These are phyloP conservation scores for Suillus ampliporus DNA, from an alignment of 768 basidiomycete genomes.

Conservation along the genomic window DNA sequence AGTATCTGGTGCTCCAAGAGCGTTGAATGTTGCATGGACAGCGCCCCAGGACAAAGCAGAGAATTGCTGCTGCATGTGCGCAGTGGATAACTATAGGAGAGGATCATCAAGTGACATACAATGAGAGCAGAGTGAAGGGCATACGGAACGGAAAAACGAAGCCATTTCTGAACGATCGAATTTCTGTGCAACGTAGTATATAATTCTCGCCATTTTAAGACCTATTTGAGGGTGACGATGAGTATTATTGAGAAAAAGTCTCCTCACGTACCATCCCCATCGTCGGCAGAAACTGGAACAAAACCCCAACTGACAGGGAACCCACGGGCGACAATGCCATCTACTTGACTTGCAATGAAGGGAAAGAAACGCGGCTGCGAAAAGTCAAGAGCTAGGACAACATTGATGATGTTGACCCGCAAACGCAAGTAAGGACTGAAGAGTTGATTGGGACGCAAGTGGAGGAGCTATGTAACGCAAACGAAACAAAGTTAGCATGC, in stretches of 20 bases:
- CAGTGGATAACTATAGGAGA: constrained; percentile 43
- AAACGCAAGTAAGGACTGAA: constrained; percentile 80
- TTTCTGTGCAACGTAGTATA: constrained; percentile 67
- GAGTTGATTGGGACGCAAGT: constrained; percentile 50
- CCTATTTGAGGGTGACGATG: constrained; percentile 41
- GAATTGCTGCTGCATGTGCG: constrained; percentile 37
- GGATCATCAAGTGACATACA: constrained; percentile 8
- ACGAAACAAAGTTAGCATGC: constrained; percentile 11
- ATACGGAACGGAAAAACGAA: constrained; percentile 31
- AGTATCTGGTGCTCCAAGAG: constrained; percentile 40
- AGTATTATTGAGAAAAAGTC: not conserved
- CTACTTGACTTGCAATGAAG: constrained; percentile 68
- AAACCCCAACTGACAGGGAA: constrained; percentile 87
- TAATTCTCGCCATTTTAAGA: constrained; percentile 70
- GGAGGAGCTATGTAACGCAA: constrained; percentile 30
- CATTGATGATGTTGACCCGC: constrained; percentile 81
- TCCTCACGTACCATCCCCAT: constrained; percentile 43
- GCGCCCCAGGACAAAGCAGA: constrained; percentile 49
- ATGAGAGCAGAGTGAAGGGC: constrained; percentile 1
- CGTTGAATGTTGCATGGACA: constrained; percentile 46
- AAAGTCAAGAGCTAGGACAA: constrained; percentile 82
- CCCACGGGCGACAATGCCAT: constrained; percentile 70
- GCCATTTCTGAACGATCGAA: constrained; percentile 70
- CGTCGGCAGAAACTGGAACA: constrained; percentile 69
- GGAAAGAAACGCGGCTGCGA: constrained; percentile 62